Evolutionary conservation across 768 basidiomycete species (phyloP).

Genomic region (Mycena crocata): DNA sequence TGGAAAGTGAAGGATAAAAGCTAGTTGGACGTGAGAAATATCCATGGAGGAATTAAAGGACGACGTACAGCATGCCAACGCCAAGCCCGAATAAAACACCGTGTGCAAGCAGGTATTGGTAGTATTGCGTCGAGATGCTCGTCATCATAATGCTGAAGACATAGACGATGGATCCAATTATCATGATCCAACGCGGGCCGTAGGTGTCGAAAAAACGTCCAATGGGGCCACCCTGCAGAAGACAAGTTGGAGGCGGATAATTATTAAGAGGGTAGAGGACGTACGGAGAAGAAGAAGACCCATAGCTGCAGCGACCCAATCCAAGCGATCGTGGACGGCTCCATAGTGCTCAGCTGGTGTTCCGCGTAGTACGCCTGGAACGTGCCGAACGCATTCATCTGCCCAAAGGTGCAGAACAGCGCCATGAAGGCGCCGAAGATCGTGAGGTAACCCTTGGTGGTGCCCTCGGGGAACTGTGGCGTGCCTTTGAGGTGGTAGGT

Average conservation of each 20-base stretch:
- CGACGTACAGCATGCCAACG: slow-evolving; percentile 70
- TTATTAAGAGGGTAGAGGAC: slow-evolving; percentile 32
- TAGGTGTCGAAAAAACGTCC: slow-evolving; percentile 70
- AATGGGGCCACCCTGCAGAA: slow-evolving; percentile 66
- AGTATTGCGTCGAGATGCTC: slow-evolving; percentile 66
- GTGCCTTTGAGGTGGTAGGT: slow-evolving; percentile 25
- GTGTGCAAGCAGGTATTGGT: slow-evolving; percentile 72
- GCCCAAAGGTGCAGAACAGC: slow-evolving; percentile 78
- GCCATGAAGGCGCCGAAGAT: slow-evolving; percentile 75
- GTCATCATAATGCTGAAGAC: slow-evolving; percentile 67
- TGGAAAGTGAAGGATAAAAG: slow-evolving; percentile 77
- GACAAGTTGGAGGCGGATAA: not conserved
- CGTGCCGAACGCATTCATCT: slow-evolving; percentile 78
- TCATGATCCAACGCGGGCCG: slow-evolving; percentile 67
- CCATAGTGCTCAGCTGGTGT: slow-evolving; percentile 64
- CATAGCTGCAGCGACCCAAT: slow-evolving; percentile 78
- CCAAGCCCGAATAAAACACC: slow-evolving; percentile 75
- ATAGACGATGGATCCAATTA: slow-evolving; percentile 61
- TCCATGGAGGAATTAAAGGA: slow-evolving; percentile 8
- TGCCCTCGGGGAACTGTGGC: slow-evolving; percentile 43
- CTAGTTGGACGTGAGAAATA: slow-evolving; percentile 46
- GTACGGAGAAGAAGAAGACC: slow-evolving; percentile 76
- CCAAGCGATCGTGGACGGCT: slow-evolving; percentile 73
- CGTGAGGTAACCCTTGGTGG: slow-evolving; percentile 56
- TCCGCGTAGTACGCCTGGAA: slow-evolving; percentile 75